These are phyloP conservation scores for Coniochaeta ligniaria DNA, from an alignment of 2,329 filamentous ascomycete species.

Conservation along the genomic window DNA sequence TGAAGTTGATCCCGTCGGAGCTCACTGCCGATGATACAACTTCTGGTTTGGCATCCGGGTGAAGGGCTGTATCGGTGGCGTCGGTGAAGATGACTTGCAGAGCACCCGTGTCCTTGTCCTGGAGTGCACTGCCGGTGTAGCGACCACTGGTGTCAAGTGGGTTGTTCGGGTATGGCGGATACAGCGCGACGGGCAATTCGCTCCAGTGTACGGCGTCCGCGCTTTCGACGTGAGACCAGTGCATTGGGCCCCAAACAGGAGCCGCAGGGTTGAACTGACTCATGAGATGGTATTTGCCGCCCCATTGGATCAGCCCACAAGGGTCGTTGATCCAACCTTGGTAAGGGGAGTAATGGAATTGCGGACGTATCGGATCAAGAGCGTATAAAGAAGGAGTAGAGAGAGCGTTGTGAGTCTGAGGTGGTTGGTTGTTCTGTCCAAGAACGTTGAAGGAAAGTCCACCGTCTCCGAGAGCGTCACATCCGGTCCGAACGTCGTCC, in stretches of 20 bases:
- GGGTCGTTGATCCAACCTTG: constrained; percentile 22
- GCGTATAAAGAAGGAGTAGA: constrained; percentile 14
- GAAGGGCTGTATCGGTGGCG: constrained; percentile 12
- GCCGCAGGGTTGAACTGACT: constrained; percentile 16
- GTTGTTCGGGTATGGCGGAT: constrained; percentile 6
- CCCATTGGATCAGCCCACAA: constrained; percentile 14
- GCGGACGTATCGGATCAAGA: constrained; percentile 16
- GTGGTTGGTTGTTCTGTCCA: constrained; percentile 20
- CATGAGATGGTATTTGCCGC: constrained; percentile 18
- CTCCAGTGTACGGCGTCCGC: constrained; percentile 17
- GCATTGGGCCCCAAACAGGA: constrained; percentile 17
- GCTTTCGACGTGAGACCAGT: constrained; percentile 17
- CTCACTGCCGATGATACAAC: constrained; percentile 14
- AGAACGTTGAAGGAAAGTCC: constrained; percentile 19
- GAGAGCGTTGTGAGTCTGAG: constrained; percentile 1
- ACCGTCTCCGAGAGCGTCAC: constrained; percentile 15
- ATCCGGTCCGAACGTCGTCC: constrained; percentile 21
- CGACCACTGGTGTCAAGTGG: constrained; percentile 13
- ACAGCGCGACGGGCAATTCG: constrained; percentile 14
- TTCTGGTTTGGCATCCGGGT: constrained; percentile 15
- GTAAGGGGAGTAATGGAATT: constrained; percentile 19
- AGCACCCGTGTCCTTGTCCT: constrained; percentile 9
- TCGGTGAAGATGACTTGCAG: constrained; percentile 16
- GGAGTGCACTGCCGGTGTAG: constrained; percentile 16
- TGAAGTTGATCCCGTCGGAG: constrained; percentile 13